These are phyloP conservation scores for Diutina neorugosa DNA, from an alignment of 1,139 yeast species.

Conservation along the genomic window DNA sequence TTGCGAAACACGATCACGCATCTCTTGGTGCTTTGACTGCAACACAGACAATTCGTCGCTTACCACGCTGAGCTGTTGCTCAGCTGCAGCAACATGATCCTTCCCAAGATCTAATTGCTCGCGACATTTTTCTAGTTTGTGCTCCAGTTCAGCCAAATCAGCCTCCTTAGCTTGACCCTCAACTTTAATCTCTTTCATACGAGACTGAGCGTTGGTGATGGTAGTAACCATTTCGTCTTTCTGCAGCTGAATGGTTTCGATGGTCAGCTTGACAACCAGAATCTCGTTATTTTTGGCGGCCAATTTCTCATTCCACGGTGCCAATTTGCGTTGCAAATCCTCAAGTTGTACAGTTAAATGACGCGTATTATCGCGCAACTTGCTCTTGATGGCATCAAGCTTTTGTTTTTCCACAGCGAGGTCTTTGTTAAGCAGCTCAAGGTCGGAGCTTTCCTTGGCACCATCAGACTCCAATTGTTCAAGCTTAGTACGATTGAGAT, in stretches of 20 bases:
- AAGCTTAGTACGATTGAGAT: slow-evolving; percentile 36
- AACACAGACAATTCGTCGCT: slow-evolving; percentile 36
- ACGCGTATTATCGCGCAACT: slow-evolving; percentile 64
- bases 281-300: slow-evolving; percentile 56
- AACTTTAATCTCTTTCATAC: slow-evolving; percentile 34
- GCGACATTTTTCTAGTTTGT: slow-evolving; percentile 34
- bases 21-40: slow-evolving; percentile 57
- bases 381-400: slow-evolving; percentile 51
- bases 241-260: slow-evolving; percentile 46
- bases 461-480: slow-evolving; percentile 33
- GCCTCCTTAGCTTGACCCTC: slow-evolving; percentile 44
- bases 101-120: slow-evolving; percentile 50
- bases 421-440: slow-evolving; percentile 31
- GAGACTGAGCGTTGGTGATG: slow-evolving; percentile 32
- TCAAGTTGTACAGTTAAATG: slow-evolving; percentile 54
- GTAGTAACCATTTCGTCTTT: slow-evolving; percentile 31
- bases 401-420: slow-evolving; percentile 41
- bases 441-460: slow-evolving; percentile 25
- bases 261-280: slow-evolving; percentile 51
- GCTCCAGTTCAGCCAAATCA: slow-evolving; percentile 26
- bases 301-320: slow-evolving; percentile 74
- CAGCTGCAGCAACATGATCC: slow-evolving; percentile 41
- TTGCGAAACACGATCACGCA: slow-evolving; percentile 43
- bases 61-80: slow-evolving; percentile 36
- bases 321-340: slow-evolving; percentile 48